phyloP scores from a whole-genome alignment of 306 rosid species.

The Prunus mongolica region DNA sequence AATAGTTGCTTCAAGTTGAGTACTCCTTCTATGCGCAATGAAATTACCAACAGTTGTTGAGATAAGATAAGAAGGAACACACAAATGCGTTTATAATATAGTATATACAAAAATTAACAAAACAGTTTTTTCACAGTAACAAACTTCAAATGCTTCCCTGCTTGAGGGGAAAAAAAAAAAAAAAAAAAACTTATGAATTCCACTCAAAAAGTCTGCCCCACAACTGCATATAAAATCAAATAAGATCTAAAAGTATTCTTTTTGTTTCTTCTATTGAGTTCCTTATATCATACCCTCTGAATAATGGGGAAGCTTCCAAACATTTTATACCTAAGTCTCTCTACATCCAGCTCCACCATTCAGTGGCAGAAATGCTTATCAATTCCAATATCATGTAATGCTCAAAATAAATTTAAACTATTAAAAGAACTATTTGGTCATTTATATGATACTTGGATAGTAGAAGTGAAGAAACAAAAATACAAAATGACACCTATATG shows the following conservation, averaged over 20 bases:
- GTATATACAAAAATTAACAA: background rate
- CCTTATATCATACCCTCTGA: background rate
- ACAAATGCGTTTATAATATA: constrained; percentile 8
- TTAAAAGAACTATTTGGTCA: background rate
- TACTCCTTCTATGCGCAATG: background rate
- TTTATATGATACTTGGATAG: background rate
- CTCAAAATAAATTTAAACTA: background rate
- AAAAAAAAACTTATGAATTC: background rate
- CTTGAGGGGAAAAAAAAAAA: background rate
- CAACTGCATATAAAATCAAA: background rate
- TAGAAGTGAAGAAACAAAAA: background rate
- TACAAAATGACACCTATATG: background rate
- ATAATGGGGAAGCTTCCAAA: background rate
- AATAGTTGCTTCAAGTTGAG: constrained; percentile 4
- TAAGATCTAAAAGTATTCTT: background rate
- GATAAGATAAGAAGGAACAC: background rate
- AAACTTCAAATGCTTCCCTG: background rate
- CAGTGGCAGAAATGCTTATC: constrained; percentile 8
- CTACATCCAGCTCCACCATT: background rate
- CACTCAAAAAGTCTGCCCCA: background rate
- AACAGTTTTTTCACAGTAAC: background rate
- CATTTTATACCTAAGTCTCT: background rate
- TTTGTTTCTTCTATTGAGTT: background rate
- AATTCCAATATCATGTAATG: background rate
- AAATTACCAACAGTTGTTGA: background rate